Evolutionary conservation across 805 yeast species (phyloP).

Genomic region (Wickerhamiella lipophila): DNA sequence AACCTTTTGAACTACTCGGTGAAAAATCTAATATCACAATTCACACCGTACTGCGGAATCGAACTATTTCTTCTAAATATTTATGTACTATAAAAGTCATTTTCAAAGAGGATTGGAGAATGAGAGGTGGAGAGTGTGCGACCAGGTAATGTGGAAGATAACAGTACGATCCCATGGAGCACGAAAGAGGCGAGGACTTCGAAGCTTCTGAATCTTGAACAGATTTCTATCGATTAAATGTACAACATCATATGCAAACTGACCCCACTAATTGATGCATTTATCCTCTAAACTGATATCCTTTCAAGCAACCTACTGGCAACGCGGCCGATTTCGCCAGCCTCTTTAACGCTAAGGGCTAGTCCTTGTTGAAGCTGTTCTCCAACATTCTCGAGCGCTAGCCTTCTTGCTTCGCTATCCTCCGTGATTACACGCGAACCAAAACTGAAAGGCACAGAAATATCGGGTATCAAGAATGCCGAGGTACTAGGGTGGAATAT

Average conservation of each 20-base stretch:
- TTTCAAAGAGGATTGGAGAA: not conserved
- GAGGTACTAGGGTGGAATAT: slow-evolving; percentile 37
- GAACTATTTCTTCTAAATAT: not conserved
- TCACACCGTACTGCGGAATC: not conserved
- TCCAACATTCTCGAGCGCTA: slow-evolving; percentile 40
- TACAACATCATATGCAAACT: too few species aligned
- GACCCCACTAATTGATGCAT: too few species aligned
- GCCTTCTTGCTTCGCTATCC: slow-evolving; percentile 44
- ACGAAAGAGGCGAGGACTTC: too few species aligned
- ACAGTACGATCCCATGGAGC: too few species aligned
- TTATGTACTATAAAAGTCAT: not conserved
- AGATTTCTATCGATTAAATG: too few species aligned
- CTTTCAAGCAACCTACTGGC: slow-evolving; percentile 21
- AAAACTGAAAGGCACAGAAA: slow-evolving; percentile 47
- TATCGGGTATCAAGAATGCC: slow-evolving; percentile 41
- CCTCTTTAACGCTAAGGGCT: slow-evolving; percentile 45
- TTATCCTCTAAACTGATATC: not conserved
- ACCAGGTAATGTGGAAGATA: too few species aligned
- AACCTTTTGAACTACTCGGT: slow-evolving; percentile 35
- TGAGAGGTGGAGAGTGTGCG: too few species aligned
- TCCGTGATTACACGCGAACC: slow-evolving; percentile 37
- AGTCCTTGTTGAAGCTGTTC: slow-evolving; percentile 41
- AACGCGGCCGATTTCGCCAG: slow-evolving; percentile 55
- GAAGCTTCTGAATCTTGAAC: too few species aligned
- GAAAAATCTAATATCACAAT: not conserved